These are phyloP conservation scores for Citrus unshiu DNA, from an alignment of 345 rosid species.

Conservation along the genomic window DNA sequence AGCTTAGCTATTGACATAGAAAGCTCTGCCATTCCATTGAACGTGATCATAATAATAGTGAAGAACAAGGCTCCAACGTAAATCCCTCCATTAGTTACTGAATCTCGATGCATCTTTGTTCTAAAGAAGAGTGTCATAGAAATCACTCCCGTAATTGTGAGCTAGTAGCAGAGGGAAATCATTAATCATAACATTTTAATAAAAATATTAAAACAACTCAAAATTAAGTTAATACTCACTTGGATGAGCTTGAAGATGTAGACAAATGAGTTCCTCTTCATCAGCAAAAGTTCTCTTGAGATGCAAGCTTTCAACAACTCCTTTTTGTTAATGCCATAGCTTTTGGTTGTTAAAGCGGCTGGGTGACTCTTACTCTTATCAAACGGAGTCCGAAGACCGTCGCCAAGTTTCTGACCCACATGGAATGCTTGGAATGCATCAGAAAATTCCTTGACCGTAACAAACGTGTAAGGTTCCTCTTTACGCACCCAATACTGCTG, in stretches of 20 bases:
- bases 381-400: constrained; percentile 28
- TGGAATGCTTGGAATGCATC: constrained; percentile 27
- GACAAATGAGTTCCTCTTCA: constrained; percentile 45
- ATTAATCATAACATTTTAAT: background rate
- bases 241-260: constrained; percentile 38
- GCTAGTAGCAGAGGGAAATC: constrained; percentile 21
- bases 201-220: background rate
- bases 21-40: constrained; percentile 66
- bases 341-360: constrained; percentile 34
- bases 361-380: constrained; percentile 34
- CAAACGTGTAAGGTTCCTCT: constrained; percentile 34
- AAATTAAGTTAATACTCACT: constrained; percentile 8
- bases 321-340: constrained; percentile 31
- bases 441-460: constrained; percentile 29
- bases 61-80: constrained; percentile 70
- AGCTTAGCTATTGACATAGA: constrained; percentile 72
- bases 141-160: constrained; percentile 28
- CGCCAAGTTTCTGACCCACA: constrained; percentile 20
- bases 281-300: constrained; percentile 35
- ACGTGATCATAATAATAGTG: constrained; percentile 41
- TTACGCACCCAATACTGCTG: constrained; percentile 30
- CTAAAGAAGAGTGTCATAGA: constrained; percentile 57
- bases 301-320: constrained; percentile 31
- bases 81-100: constrained; percentile 39
- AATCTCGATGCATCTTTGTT: constrained; percentile 49